Evolutionary conservation across 495 filamentous ascomycete genomes (phyloP).

Genomic region (Xylaria scruposa): DNA sequence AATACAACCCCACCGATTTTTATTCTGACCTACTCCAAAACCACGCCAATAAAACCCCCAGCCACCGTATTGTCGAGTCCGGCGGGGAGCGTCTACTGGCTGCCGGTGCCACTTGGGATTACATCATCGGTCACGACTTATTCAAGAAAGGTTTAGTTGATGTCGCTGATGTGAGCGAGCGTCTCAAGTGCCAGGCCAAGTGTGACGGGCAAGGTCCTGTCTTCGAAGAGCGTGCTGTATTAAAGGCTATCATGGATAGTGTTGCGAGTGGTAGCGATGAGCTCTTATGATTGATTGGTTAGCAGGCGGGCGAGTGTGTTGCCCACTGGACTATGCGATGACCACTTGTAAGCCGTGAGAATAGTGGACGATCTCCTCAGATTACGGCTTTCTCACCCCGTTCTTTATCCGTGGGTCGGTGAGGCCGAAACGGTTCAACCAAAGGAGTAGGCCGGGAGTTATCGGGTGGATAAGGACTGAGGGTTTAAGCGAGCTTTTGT

Average conservation of each 20-base stretch:
- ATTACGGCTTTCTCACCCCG: neutral
- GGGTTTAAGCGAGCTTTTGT: neutral
- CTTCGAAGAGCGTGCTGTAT: conserved; percentile 78
- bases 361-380: neutral
- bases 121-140: conserved; percentile 82
- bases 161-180: conserved; percentile 76
- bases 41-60: conserved; percentile 64
- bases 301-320: neutral
- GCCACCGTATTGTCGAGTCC: conserved; percentile 73
- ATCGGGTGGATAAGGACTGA: neutral
- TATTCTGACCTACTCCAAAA: conserved; percentile 60
- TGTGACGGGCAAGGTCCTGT: conserved; percentile 92
- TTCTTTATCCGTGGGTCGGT: neutral
- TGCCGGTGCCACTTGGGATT: conserved; percentile 86
- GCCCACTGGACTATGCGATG: neutral
- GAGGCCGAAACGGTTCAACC: neutral
- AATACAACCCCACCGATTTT: conserved; percentile 77
- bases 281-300: conserved; percentile 65
- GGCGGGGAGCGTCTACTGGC: conserved; percentile 80
- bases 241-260: conserved; percentile 78
- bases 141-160: conserved; percentile 85
- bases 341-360: neutral
- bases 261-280: conserved; percentile 76
- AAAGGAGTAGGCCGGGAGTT: neutral
- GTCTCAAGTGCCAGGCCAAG: conserved; percentile 75